Conservation (phyloP, 2,329 filamentous ascomycete species). For the Pezicula carpinea region DNA sequence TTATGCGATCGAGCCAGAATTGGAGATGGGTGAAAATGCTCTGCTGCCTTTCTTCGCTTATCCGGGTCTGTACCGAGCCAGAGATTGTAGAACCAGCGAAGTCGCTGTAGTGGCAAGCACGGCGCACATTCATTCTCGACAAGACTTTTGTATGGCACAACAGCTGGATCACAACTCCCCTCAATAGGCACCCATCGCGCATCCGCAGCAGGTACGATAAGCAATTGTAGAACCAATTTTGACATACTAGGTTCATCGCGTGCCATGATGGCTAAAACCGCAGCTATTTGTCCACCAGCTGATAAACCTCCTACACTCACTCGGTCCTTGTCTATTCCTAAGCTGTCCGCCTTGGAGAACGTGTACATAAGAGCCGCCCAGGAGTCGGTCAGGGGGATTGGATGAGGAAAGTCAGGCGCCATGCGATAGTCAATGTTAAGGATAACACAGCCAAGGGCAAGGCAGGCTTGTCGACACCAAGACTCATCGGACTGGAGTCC, state of each 20-base stretch:
- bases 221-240: constrained; percentile 28
- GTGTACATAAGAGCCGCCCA: constrained; percentile 41
- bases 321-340: constrained; percentile 11
- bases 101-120: constrained; percentile 29
- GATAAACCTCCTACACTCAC: constrained; percentile 15
- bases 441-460: constrained; percentile 23
- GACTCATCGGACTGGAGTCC: constrained; percentile 13
- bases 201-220: constrained; percentile 32
- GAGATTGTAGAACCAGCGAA: constrained; percentile 34
- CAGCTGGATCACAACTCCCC: constrained; percentile 21
- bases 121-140: constrained; percentile 29
- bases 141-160: constrained; percentile 30
- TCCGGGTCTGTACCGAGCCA: constrained; percentile 30
- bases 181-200: constrained; percentile 30
- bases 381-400: constrained; percentile 36
- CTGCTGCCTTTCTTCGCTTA: constrained; percentile 20
- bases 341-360: constrained; percentile 7
- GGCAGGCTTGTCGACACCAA: constrained; percentile 17
- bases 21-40: constrained; percentile 30
- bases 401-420: constrained; percentile 41
- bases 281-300: constrained; percentile 16
- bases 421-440: constrained; percentile 37
- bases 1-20: constrained; percentile 30
- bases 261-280: constrained; percentile 13
- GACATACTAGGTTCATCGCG: constrained; percentile 21